A percentile compares a stretch with the other conserved stretches of the same genome.
Evolutionary conservation across 2,329 filamentous ascomycete species (phyloP).

Genomic region (Sporothrix protearum): DNA sequence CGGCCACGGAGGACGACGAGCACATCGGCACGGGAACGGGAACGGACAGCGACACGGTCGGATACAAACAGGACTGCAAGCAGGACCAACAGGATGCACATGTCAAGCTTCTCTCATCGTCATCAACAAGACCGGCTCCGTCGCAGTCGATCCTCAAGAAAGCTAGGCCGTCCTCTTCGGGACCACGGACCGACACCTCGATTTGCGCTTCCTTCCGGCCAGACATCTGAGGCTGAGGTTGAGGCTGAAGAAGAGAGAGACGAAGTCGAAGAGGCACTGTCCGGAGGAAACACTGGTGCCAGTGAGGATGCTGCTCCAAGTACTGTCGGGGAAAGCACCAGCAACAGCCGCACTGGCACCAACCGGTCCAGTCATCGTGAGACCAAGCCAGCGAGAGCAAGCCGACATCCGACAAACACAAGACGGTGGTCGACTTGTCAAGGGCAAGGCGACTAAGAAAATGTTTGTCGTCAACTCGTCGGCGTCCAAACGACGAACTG

Average conservation of each 20-base stretch:
- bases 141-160: constrained; percentile 60
- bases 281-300: constrained; percentile 26
- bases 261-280: constrained; percentile 35
- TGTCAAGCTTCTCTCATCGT: constrained; percentile 35
- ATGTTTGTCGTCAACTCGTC: constrained; percentile 45
- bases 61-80: neutral
- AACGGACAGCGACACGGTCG: neutral
- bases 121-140: constrained; percentile 47
- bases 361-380: neutral
- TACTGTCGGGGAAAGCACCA: constrained; percentile 14
- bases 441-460: constrained; percentile 29
- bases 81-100: constrained; percentile 16
- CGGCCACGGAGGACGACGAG: neutral
- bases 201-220: constrained; percentile 51
- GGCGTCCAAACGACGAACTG: constrained; percentile 45
- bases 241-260: too few species aligned
- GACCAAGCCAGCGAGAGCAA: constrained; percentile 15
- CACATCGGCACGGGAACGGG: too few species aligned
- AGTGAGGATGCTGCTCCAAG: constrained; percentile 29
- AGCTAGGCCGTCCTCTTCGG: constrained; percentile 41
- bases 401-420: constrained; percentile 2
- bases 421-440: neutral
- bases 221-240: constrained; percentile 37
- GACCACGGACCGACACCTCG: constrained; percentile 57
- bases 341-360: neutral